Evolutionary conservation across 192 early-diverging fungal species (phyloP).

Genomic region (Backusella sp.): DNA sequence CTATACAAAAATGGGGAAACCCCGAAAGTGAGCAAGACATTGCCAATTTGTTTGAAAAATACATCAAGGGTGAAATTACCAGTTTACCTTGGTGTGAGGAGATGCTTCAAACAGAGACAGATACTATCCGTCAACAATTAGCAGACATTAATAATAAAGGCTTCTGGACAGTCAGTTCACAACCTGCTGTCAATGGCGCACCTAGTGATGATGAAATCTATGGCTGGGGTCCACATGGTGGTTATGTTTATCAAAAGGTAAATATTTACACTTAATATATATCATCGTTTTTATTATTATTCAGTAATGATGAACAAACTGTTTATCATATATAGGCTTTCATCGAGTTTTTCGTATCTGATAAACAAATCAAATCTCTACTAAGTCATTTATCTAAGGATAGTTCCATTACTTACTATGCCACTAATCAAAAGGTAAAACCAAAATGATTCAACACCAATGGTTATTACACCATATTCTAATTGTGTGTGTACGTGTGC

Average conservation of each 20-base stretch:
- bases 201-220: conserved; percentile 61
- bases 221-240: conserved; percentile 85
- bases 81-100: conserved; percentile 75
- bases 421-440: conserved; percentile 69
- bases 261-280: neutral
- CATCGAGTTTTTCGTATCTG: conserved; percentile 77
- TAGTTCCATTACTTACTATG: conserved; percentile 85
- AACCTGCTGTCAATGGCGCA: conserved; percentile 80
- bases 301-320: too few relatives aligned
- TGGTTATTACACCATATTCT: neutral
- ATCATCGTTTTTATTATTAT: neutral
- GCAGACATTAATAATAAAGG: conserved; percentile 60
- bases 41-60: conserved; percentile 61
- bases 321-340: conserved; percentile 52
- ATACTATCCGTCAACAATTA: conserved; percentile 58
- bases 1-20: conserved; percentile 62
- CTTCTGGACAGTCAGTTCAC: conserved; percentile 77
- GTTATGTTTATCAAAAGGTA: conserved; percentile 80
- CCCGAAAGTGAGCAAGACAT: conserved; percentile 60
- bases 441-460: neutral
- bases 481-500: too few relatives aligned
- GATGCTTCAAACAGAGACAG: conserved; percentile 58
- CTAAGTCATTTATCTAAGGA: conserved; percentile 50
- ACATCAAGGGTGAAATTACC: conserved; percentile 59
- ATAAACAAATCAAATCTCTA: conserved; percentile 53